phyloP scores from a whole-genome alignment of 352 stramenopile genomes.

The Globisporangium perplexum region DNA sequence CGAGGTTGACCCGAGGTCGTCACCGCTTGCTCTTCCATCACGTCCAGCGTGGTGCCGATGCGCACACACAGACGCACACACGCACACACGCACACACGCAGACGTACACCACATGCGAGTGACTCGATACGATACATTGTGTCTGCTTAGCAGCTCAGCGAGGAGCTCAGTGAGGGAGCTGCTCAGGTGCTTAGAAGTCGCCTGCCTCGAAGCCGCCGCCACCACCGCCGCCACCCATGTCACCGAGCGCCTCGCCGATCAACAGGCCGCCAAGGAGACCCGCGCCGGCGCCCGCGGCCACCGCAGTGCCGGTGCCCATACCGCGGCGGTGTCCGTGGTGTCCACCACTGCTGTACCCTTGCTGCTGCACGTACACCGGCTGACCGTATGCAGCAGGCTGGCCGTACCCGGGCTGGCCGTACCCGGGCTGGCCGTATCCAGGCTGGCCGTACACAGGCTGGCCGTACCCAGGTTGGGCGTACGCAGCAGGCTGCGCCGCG shows the following conservation, averaged over 20 bases:
- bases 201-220: conserved; percentile 13
- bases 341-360: conserved; percentile 17
- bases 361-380: conserved; percentile 15
- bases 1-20: no score
- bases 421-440: conserved; percentile 15
- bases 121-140: neutral
- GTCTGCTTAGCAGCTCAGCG: neutral
- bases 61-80: no score
- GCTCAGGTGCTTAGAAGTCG: conserved; percentile 12
- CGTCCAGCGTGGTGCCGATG: no score
- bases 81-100: no score
- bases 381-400: conserved; percentile 20
- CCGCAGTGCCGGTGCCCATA: conserved; percentile 28
- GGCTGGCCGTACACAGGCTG: conserved; percentile 20
- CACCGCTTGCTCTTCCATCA: no score
- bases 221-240: conserved; percentile 21
- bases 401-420: conserved; percentile 16
- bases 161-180: neutral
- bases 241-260: conserved; percentile 28
- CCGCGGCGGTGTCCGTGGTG: conserved; percentile 14
- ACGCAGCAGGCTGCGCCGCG: neutral
- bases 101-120: no score
- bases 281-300: conserved; percentile 31
- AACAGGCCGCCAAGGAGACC: conserved; percentile 32
- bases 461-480: conserved; percentile 15